Evolutionary conservation across 139 green algal genomes (phyloP).

Genomic region (Desmodesmus armatus): DNA sequence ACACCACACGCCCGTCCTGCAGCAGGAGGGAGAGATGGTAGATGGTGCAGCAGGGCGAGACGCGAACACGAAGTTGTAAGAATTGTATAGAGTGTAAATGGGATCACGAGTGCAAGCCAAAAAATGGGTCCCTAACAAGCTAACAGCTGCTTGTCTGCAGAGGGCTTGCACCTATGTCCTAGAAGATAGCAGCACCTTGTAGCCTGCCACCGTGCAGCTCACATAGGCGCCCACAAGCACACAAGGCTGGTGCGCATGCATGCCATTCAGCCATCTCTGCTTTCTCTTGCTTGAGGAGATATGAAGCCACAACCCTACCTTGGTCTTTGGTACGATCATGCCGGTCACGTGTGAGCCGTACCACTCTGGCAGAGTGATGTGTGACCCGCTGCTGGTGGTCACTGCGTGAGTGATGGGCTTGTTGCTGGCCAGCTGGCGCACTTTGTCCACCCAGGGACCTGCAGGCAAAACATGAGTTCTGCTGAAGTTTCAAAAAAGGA

Average conservation of each 20-base stretch:
- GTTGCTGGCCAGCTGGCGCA: conserved; percentile 72
- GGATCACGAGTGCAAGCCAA: too few relatives aligned
- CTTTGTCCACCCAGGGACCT: conserved; percentile 77
- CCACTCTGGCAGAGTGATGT: conserved; percentile 96
- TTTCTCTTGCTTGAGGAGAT: too few relatives aligned
- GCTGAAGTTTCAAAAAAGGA: not conserved
- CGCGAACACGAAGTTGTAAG: too few relatives aligned
- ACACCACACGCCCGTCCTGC: conserved; percentile 95
- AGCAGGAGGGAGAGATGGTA: not conserved
- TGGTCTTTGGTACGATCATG: conserved; percentile 98
- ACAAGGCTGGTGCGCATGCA: too few relatives aligned
- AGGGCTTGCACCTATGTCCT: too few relatives aligned
- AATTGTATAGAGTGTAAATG: too few relatives aligned
- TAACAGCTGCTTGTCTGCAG: too few relatives aligned
- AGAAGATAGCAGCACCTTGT: too few relatives aligned
- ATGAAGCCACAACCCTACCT: conserved; percentile 63
- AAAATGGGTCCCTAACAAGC: too few relatives aligned
- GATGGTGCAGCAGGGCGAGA: too few relatives aligned
- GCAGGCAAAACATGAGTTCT: conserved; percentile 29
- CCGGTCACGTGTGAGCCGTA: conserved; percentile 85
- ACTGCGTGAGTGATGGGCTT: conserved; percentile 68
- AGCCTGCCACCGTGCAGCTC: not conserved
- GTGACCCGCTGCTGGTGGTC: conserved; percentile 79
- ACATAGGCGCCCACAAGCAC: conserved; percentile 29
- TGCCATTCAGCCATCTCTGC: too few relatives aligned